These are phyloP conservation scores for Aspergillus sp. DNA, from an alignment of 2,329 filamentous ascomycete species.

Conservation along the genomic window DNA sequence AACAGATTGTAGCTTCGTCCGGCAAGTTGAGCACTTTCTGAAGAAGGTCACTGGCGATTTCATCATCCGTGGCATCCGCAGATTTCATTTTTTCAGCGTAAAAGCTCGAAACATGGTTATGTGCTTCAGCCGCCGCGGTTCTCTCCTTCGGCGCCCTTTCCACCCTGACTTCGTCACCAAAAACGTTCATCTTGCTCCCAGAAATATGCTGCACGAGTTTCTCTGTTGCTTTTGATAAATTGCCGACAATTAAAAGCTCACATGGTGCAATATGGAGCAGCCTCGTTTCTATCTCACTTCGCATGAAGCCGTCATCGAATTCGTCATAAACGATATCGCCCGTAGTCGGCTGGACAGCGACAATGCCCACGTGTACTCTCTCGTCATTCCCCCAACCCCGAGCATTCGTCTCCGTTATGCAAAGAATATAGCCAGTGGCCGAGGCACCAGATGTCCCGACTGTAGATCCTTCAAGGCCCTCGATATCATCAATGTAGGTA, in stretches of 20 bases:
- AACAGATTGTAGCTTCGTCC: constrained; percentile 82
- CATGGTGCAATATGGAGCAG: constrained; percentile 92
- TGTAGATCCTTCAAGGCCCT: constrained; percentile 65
- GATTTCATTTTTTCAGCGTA: constrained; percentile 83
- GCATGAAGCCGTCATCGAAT: constrained; percentile 97
- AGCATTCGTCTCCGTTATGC: constrained; percentile 80
- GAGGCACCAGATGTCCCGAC: constrained; percentile 56
- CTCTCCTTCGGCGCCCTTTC: constrained; percentile 75
- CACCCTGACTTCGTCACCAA: constrained; percentile 84
- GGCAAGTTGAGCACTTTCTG: constrained; percentile 85
- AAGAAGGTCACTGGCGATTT: constrained; percentile 65
- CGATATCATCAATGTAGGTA: constrained; percentile 92
- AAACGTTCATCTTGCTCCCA: constrained; percentile 84
- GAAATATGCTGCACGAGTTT: constrained; percentile 90
- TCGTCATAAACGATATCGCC: constrained; percentile 94
- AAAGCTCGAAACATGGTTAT: constrained; percentile 87
- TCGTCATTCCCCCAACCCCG: constrained; percentile 86
- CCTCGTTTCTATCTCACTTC: constrained; percentile 93
- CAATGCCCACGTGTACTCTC: constrained; percentile 84
- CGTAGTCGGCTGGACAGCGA: constrained; percentile 93
- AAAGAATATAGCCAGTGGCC: constrained; percentile 83
- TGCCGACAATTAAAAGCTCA: constrained; percentile 89
- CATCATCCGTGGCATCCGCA: constrained; percentile 52
- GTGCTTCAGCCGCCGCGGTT: constrained; percentile 79
- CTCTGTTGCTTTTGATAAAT: constrained; percentile 85